Evolutionary conservation across 768 basidiomycete species (phyloP).

Genomic region (Macrolepiota fuliginosa): DNA sequence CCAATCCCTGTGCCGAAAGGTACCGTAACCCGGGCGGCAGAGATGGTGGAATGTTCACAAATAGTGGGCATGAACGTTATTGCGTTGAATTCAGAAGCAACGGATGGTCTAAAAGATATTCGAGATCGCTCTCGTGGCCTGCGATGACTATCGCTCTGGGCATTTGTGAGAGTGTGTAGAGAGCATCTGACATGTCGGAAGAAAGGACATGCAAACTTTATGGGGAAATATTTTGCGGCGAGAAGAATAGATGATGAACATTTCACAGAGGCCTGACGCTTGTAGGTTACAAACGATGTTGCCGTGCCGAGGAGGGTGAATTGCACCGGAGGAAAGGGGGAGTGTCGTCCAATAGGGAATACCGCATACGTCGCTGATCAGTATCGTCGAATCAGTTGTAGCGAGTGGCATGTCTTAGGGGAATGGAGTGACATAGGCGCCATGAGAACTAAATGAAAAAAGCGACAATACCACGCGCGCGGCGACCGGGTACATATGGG

Average conservation of each 20-base stretch:
- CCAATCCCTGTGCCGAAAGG: background rate
- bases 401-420: background rate
- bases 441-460: background rate
- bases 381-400: background rate
- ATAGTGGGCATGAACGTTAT: background rate
- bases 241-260: background rate
- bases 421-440: background rate
- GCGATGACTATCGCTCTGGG: background rate
- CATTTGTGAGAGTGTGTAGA: background rate
- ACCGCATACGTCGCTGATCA: background rate
- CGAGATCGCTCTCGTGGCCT: background rate
- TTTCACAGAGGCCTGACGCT: background rate
- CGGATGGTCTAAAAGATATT: background rate
- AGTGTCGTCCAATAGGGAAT: no score
- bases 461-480: background rate
- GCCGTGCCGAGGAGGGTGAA: no score
- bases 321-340: no score
- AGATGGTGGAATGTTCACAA: slow-evolving; percentile 8
- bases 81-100: slow-evolving; percentile 6
- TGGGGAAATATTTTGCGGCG: background rate
- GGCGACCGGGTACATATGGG: background rate
- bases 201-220: background rate
- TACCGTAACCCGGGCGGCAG: background rate
- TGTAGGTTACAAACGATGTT: no score
- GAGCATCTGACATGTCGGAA: background rate